A percentile compares a stretch with the other conserved stretches of the same genome.
phyloP scores from a whole-genome alignment of 2,329 filamentous ascomycete genomes.

The Sporothrix schenckii region DNA sequence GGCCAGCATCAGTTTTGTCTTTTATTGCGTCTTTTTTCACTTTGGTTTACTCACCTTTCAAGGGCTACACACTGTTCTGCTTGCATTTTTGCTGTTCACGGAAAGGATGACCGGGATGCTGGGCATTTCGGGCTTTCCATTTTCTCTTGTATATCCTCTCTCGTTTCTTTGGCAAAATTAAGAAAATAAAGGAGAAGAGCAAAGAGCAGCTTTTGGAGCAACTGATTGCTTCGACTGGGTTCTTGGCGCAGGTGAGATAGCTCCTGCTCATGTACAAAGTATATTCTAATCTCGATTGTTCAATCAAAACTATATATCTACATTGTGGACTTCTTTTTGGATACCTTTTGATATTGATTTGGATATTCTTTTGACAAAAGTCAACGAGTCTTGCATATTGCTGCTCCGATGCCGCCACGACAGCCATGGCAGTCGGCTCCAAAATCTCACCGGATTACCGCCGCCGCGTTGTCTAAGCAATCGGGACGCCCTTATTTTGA shows the following conservation, averaged over 20 bases:
- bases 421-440: too few relatives aligned
- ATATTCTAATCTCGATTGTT: not conserved
- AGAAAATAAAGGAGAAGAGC: not conserved
- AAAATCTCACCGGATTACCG: too few relatives aligned
- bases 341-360: not conserved
- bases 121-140: not conserved
- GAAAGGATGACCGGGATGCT: slow-evolving; percentile 10
- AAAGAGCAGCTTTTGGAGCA: slow-evolving; percentile 6
- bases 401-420: too few relatives aligned
- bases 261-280: not conserved
- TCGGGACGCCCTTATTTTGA: too few relatives aligned
- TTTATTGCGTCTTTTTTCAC: not conserved
- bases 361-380: too few relatives aligned
- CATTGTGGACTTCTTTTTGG: not conserved
- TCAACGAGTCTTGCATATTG: too few relatives aligned
- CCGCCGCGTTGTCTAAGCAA: too few relatives aligned
- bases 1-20: slow-evolving; percentile 18
- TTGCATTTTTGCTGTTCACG: not conserved
- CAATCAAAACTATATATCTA: not conserved
- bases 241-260: not conserved
- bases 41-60: not conserved
- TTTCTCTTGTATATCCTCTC: not conserved
- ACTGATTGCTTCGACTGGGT: not conserved
- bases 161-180: not conserved
- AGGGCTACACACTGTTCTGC: not conserved